A percentile compares a stretch with the other conserved stretches of the same genome.
Evolutionary conservation across 345 rosid genomes (phyloP).

Genomic region (Aquilaria malaccensis): DNA sequence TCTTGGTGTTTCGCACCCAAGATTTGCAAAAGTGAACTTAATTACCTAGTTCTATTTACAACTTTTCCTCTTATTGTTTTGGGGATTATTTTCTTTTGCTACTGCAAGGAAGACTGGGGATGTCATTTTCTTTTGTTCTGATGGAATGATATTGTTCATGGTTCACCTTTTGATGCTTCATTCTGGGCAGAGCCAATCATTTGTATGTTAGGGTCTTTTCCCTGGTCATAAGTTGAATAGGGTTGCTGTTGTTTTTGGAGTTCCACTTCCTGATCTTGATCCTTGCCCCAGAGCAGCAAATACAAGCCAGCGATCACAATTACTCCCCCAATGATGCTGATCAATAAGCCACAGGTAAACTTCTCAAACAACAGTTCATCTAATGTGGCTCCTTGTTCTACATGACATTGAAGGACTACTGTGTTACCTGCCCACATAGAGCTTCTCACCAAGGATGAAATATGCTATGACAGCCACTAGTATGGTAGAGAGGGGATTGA

Average conservation of each 20-base stretch:
- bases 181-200: conserved; percentile 13
- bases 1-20: no score
- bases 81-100: background rate
- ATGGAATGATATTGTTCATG: conserved; percentile 4
- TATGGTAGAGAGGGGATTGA: conserved; percentile 48
- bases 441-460: conserved; percentile 49
- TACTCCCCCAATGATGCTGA: conserved; percentile 50
- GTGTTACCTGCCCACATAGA: conserved; percentile 50
- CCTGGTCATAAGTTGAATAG: conserved; percentile 8
- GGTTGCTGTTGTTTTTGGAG: conserved; percentile 15
- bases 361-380: background rate
- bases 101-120: background rate
- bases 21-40: no score
- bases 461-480: conserved; percentile 41
- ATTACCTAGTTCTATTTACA: no score
- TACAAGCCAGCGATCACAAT: conserved; percentile 48
- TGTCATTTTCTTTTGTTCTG: background rate
- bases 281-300: conserved; percentile 71
- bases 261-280: conserved; percentile 21
- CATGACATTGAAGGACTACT: background rate
- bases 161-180: conserved; percentile 11
- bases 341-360: conserved; percentile 1
- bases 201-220: conserved; percentile 1
- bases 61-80: background rate
- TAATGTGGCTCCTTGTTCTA: background rate